These are phyloP conservation scores for Stagonosporopsis chrysanthemi DNA, from an alignment of 2,329 filamentous ascomycete species.

Conservation along the genomic window DNA sequence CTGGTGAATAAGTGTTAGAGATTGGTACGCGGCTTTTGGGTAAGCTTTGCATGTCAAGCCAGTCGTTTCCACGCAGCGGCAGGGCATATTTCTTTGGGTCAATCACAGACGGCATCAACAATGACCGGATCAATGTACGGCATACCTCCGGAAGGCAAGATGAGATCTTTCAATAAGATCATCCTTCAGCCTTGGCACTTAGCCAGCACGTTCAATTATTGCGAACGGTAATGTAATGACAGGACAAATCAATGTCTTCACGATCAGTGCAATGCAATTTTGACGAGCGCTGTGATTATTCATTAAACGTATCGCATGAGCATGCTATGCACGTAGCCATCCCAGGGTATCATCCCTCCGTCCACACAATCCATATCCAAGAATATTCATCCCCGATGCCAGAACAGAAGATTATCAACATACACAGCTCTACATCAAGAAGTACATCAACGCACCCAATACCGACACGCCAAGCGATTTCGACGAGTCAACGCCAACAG, in stretches of 20 bases:
- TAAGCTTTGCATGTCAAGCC: not conserved
- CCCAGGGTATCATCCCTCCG: constrained; percentile 33
- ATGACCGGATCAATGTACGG: not conserved
- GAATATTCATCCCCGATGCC: not conserved
- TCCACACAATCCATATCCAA: constrained; percentile 12
- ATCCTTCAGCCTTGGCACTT: not conserved
- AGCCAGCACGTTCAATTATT: not conserved
- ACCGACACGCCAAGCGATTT: constrained; percentile 36
- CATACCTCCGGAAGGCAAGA: not conserved
- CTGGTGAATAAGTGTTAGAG: not conserved
- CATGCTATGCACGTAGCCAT: constrained; percentile 10
- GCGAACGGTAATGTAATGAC: not conserved
- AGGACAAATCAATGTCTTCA: not conserved
- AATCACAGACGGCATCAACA: not conserved
- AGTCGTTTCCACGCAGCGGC: not conserved
- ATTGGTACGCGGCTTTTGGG: not conserved
- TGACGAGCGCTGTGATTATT: constrained; percentile 12
- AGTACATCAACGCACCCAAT: constrained; percentile 36
- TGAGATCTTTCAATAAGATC: not conserved
- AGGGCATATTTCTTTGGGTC: not conserved
- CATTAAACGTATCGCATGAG: constrained; percentile 24
- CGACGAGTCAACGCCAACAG: constrained; percentile 24
- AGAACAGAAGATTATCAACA: not conserved
- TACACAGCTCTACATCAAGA: constrained; percentile 4
- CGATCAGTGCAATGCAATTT: not conserved